Base-by-base conservation (phyloP, 2,329 filamentous ascomycete species). In the Chalaropsis ovoidea region DNA sequence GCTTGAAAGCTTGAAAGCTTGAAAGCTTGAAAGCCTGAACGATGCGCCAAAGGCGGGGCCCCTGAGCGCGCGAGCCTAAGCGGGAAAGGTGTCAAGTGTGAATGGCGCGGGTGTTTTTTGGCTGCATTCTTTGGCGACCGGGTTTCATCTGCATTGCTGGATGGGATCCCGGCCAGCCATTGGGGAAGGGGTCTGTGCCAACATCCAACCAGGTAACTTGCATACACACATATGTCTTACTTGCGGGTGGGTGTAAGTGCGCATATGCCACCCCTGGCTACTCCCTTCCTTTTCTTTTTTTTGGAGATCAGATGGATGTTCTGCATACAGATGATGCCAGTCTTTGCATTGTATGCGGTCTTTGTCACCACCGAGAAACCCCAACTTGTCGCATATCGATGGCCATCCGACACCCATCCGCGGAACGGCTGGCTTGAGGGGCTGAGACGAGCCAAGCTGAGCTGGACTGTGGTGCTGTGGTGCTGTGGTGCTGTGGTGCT, bases 81-180 rank as follows among this genome's bases (percentile, higher is more conserved):
- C 24, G 15, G 24, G 27, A 0, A 31, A 17, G 22, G 13, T 13
- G 27, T 22, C 31, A 56, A 56, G 52, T 56, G 52, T 31, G 15
- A 56, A 35, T 56, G 52, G 52, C 52, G 52, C 52, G 52, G 52
- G 24, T 56, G 24, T 11, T 31, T 27, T 56, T 56, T 31, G 52
- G 52, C 22, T 56, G 52, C 47, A 49, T 31, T 56, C 15, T 56
- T 56, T 27, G 52, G 52, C 24, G 52, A 2, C 22, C 27, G 24
- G 7, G 52, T 56, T 35, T 35, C 52, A 56, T 56, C 52, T 19
- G 4, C 22, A 35, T 31, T 49, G 47, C 8, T 49, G 45, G 17
- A 49, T 13, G n/a, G 8, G 47, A 49, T 49, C 13, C 47, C 8
- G 11, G n/a, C 47, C n/a, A n/a, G 47, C n/a, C 47, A 2, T 31